These are phyloP conservation scores for Heritiera littoralis DNA, from an alignment of 345 rosid genomes.

Conservation along the genomic window DNA sequence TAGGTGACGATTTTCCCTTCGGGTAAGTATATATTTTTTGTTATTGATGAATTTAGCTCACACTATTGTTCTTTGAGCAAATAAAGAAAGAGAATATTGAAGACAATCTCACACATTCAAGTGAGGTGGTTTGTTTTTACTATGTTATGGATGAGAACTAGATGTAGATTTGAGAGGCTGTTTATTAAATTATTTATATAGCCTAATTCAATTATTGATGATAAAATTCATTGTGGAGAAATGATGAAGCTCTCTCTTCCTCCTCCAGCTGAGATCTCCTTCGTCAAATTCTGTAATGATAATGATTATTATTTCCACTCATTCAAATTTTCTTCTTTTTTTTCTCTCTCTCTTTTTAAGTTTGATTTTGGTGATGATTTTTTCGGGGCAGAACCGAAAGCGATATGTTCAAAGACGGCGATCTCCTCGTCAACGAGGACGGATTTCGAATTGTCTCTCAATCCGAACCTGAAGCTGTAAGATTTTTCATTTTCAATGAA, in stretches of 20 bases:
- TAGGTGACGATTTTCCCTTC: too few species aligned
- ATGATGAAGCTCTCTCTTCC: constrained; percentile 47
- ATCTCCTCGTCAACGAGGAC: constrained; percentile 86
- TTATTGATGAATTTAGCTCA: too few species aligned
- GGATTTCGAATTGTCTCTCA: constrained; percentile 80
- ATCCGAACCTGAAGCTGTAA: constrained; percentile 59
- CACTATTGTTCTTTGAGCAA: too few species aligned
- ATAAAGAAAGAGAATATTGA: too few species aligned
- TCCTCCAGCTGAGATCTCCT: constrained; percentile 45
- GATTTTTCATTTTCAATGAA: not conserved
- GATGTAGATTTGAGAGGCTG: too few species aligned
- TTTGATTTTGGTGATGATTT: constrained; percentile 11
- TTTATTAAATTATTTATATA: too few species aligned
- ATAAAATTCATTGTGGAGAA: too few species aligned
- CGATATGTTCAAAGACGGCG: constrained; percentile 90
- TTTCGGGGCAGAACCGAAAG: constrained; percentile 58
- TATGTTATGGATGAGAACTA: too few species aligned
- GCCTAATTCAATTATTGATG: too few species aligned
- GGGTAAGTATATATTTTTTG: too few species aligned
- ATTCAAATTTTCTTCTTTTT: not conserved
- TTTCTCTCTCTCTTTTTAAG: not conserved
- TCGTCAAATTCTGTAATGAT: constrained; percentile 50
- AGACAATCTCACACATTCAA: too few species aligned
- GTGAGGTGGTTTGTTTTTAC: too few species aligned
- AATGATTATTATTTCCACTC: constrained; percentile 18